Base-by-base conservation (phyloP, 1,284 basidiomycete species). In the Cutaneotrichosporon dermatis region DNA sequence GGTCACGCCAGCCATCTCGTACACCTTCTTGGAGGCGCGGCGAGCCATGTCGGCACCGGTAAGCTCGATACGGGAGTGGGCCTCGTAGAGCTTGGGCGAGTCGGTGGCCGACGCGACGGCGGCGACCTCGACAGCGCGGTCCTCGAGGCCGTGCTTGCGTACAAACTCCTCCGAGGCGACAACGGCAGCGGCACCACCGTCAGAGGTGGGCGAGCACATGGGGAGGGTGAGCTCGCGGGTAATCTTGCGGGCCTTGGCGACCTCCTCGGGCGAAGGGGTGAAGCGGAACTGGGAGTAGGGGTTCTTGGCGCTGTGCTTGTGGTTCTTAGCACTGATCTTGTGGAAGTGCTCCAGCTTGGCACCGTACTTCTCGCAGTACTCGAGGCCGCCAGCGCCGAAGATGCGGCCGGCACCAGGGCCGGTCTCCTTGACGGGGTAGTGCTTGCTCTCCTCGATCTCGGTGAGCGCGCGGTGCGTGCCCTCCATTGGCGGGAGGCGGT, bases 211-310 rank as follows among this genome's bases (percentile, higher is more conserved):
- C 54, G 59, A 61, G 62, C 62, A 64, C 62, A 64, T 64, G 40
- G 62, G 59, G 4, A 64, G 62, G 13, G 62, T 64, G 35, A 64
- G 59, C 37, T 64, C 57, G 55, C 62, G 62, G 5, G 62, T 64
- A 16, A 64, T 64, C 59, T 59, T 54, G 57, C 62, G 62, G 4
- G 59, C 56, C 13, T 25, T 37, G 33, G 9, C 51, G 16, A 64
- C 62, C 54, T 64, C 62, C 48, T 54, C 57, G 34, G 49, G 33
- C 2, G 51, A n/a, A 3, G 62, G 59, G 3, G 54, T 57, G 59
- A 64, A 64, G 35, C 57, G 54, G 59, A 64, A 64, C 62, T 64
- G 62, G 42, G 62, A 64, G 62, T 64, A 64, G 15, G 62, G 62
- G 59, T 64, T 64, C 55, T 57, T 58, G 37, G 51, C 49, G 15